Conservation (phyloP, 2,329 filamentous ascomycete genomes). For the Fusarium foetens region DNA sequence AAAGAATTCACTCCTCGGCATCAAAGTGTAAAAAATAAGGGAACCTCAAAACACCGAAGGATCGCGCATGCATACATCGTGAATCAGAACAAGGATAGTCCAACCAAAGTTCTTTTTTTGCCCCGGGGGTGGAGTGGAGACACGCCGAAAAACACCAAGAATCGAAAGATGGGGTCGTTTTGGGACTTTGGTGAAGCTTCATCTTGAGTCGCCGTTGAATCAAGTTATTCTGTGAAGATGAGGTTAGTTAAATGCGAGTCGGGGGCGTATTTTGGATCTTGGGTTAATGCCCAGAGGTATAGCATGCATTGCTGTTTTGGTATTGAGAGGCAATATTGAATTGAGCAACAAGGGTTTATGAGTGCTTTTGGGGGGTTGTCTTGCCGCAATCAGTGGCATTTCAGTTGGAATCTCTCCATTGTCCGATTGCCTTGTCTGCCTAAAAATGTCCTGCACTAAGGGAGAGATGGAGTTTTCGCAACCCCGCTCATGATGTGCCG, state of each 20-base stretch:
- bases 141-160: slow-evolving; percentile 25
- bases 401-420: neutral
- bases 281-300: neutral
- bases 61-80: slow-evolving; percentile 14
- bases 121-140: neutral
- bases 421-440: slow-evolving; percentile 18
- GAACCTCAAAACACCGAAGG: neutral
- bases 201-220: neutral
- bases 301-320: neutral
- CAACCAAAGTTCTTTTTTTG: slow-evolving; percentile 28
- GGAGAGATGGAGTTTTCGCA: neutral
- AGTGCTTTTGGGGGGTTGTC: neutral
- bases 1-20: neutral
- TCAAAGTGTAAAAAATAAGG: slow-evolving; percentile 30
- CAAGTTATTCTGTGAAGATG: neutral
- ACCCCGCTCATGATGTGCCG: slow-evolving; percentile 17
- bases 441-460: neutral
- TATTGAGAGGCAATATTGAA: neutral
- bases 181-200: slow-evolving; percentile 37
- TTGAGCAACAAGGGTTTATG: neutral
- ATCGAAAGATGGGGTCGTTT: slow-evolving; percentile 24
- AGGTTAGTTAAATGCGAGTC: neutral
- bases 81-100: slow-evolving; percentile 5
- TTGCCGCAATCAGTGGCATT: neutral
- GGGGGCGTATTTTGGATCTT: neutral